Percentiles rank a stretch among this genome's conserved stretches.
These are phyloP conservation scores for Chrysanthemum seticuspe DNA, from an alignment of 129 eudicot genomes.

Conservation along the genomic window DNA sequence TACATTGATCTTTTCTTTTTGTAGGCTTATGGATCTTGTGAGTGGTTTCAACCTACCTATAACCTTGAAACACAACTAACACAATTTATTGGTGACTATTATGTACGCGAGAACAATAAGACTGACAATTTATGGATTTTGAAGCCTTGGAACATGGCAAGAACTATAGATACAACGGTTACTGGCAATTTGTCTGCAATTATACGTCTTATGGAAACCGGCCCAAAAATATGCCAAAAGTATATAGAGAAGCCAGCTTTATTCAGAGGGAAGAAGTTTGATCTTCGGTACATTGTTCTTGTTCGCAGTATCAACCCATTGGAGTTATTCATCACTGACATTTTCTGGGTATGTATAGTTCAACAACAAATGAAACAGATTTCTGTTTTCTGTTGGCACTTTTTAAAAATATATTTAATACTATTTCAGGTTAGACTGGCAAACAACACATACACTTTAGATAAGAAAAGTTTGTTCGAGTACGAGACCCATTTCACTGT, in stretches of 20 bases:
- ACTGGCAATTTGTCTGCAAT: slow-evolving; percentile 81
- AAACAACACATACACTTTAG: slow-evolving; percentile 77
- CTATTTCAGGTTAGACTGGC: slow-evolving; percentile 90
- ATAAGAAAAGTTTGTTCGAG: slow-evolving; percentile 71
- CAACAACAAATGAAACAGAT: too few species aligned
- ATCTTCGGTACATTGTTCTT: slow-evolving; percentile 85
- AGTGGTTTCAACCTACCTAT: slow-evolving; percentile 93
- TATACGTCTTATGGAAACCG: slow-evolving; percentile 96
- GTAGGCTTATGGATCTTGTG: slow-evolving; percentile 82
- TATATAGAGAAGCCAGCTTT: slow-evolving; percentile 91
- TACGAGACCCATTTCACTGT: slow-evolving; percentile 99
- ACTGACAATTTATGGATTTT: slow-evolving; percentile 81
- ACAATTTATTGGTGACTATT: slow-evolving; percentile 80
- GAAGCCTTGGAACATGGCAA: slow-evolving; percentile 99
- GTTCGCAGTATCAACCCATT: slow-evolving; percentile 78
- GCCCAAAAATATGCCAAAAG: slow-evolving; percentile 97
- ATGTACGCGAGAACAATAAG: slow-evolving; percentile 60
- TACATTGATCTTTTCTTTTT: neutral
- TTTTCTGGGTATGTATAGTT: slow-evolving; percentile 74
- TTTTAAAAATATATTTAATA: neutral
- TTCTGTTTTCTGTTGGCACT: neutral
- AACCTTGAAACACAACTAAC: slow-evolving; percentile 85
- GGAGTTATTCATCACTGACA: slow-evolving; percentile 72
- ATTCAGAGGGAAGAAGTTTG: slow-evolving; percentile 85
- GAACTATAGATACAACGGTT: slow-evolving; percentile 92